These are phyloP conservation scores for Pluteus cervinus DNA, from an alignment of 768 basidiomycete species.

Conservation along the genomic window DNA sequence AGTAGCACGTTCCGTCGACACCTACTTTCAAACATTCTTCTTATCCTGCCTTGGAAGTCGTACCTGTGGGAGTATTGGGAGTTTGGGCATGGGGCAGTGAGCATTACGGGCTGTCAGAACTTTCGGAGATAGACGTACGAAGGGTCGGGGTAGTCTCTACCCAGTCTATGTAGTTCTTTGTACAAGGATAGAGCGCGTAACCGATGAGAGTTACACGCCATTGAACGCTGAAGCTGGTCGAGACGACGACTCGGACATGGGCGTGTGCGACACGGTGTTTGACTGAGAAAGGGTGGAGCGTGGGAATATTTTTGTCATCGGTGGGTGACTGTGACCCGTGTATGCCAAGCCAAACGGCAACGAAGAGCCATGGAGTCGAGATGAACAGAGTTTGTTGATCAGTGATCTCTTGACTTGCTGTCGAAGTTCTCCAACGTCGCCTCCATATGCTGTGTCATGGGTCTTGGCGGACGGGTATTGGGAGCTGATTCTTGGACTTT, in stretches of 20 bases:
- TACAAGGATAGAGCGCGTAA: constrained; percentile 67
- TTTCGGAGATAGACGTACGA: constrained; percentile 40
- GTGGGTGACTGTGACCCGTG: too few species aligned
- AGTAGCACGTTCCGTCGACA: constrained; percentile 2
- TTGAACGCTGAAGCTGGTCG: too few species aligned
- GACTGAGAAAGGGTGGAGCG: constrained; percentile 1
- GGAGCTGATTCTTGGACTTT: too few species aligned
- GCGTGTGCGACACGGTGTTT: not conserved
- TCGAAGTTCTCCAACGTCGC: too few species aligned
- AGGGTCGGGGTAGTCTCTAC: constrained; percentile 78
- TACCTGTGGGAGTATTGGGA: constrained; percentile 57
- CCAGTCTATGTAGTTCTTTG: constrained; percentile 77
- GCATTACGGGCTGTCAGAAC: constrained; percentile 1
- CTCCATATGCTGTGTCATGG: too few species aligned
- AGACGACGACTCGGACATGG: constrained; percentile 1
- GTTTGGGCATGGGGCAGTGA: too few species aligned
- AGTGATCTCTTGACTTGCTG: too few species aligned
- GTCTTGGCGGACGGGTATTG: too few species aligned
- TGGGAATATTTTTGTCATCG: constrained; percentile 10
- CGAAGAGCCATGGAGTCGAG: too few species aligned
- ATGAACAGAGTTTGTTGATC: too few species aligned
- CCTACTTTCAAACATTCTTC: constrained; percentile 71
- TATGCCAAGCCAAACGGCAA: too few species aligned
- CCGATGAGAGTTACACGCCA: constrained; percentile 49
- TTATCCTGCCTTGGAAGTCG: constrained; percentile 68